phyloP scores from a whole-genome alignment of 768 basidiomycete species.

The Myochromella boudieri region DNA sequence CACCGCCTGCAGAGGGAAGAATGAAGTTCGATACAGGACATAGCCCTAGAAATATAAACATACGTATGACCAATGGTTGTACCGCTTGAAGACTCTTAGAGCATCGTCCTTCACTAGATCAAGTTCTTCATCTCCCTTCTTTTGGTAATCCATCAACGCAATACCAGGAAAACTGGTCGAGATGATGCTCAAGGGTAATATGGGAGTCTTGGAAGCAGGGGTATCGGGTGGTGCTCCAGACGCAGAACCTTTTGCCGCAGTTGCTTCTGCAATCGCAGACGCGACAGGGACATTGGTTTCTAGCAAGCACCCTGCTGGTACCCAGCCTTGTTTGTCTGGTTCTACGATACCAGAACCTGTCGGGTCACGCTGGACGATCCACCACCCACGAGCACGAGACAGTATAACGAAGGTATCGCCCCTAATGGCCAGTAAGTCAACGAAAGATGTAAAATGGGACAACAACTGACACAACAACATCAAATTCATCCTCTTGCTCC shows the following conservation, averaged over 20 bases:
- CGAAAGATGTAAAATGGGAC: constrained; percentile 18
- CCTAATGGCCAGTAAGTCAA: constrained; percentile 34
- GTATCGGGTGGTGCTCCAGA: constrained; percentile 37
- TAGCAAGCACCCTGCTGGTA: constrained; percentile 94
- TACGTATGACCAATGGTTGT: constrained; percentile 97
- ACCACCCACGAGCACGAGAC: constrained; percentile 96
- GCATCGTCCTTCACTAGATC: constrained; percentile 86
- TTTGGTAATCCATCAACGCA: constrained; percentile 94
- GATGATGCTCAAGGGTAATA: constrained; percentile 87
- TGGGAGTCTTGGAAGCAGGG: constrained; percentile 66
- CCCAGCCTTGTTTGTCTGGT: constrained; percentile 92
- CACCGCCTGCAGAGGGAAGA: constrained; percentile 60
- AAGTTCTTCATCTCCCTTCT: constrained; percentile 91
- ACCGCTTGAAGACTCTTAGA: constrained; percentile 93
- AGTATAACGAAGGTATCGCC: constrained; percentile 94
- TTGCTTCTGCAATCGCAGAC: constrained; percentile 82
- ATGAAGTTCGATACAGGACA: constrained; percentile 4
- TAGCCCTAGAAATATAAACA: constrained; percentile 23
- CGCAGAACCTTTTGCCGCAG: constrained; percentile 52
- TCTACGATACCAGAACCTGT: constrained; percentile 79
- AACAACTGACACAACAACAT: constrained; percentile 83
- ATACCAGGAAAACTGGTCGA: constrained; percentile 98
- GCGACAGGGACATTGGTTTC: constrained; percentile 93
- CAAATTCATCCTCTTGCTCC: constrained; percentile 97
- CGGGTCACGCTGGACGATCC: constrained; percentile 96